Conservation (phyloP, 345 rosid species). For the Acer yangbiense region DNA sequence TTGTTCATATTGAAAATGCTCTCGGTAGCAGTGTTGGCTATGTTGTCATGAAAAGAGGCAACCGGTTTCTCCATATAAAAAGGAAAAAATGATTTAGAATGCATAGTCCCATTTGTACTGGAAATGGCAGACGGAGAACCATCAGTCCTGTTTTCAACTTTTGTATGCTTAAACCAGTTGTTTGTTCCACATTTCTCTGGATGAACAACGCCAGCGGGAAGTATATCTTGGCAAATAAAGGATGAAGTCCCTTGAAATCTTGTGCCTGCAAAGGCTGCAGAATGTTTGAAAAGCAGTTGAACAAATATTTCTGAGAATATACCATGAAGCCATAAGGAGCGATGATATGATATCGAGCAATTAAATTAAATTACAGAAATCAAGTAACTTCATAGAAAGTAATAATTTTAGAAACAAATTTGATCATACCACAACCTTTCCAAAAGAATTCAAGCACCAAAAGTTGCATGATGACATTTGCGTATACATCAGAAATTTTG, state of each 20-base stretch:
- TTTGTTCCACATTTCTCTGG: slow-evolving; percentile 42
- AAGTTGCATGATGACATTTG: not conserved
- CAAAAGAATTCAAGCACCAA: not conserved
- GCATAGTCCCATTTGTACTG: slow-evolving; percentile 27
- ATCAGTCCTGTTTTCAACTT: slow-evolving; percentile 50
- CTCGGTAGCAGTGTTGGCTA: slow-evolving; percentile 23
- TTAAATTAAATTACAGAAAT: not conserved
- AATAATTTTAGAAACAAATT: not conserved
- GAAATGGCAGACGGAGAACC: slow-evolving; percentile 41
- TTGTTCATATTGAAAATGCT: slow-evolving; percentile 31
- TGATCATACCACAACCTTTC: not conserved
- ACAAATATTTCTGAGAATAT: not conserved
- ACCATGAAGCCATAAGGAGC: not conserved
- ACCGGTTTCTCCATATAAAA: slow-evolving; percentile 34
- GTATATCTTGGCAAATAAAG: slow-evolving; percentile 58
- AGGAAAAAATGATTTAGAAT: slow-evolving; percentile 36
- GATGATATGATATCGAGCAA: not conserved
- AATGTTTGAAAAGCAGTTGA: not conserved
- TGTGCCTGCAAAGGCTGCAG: slow-evolving; percentile 42
- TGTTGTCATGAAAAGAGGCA: slow-evolving; percentile 38
- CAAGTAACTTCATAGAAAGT: not conserved
- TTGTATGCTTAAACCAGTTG: slow-evolving; percentile 46
- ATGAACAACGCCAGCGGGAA: slow-evolving; percentile 39
- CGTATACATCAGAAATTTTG: not conserved
- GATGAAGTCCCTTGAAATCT: slow-evolving; percentile 46